Evolutionary conservation across 1,284 basidiomycete genomes (phyloP), one percentile per base, ranked within the genome.

Genomic region (Cutaneotrichosporon mucoides): DNA sequence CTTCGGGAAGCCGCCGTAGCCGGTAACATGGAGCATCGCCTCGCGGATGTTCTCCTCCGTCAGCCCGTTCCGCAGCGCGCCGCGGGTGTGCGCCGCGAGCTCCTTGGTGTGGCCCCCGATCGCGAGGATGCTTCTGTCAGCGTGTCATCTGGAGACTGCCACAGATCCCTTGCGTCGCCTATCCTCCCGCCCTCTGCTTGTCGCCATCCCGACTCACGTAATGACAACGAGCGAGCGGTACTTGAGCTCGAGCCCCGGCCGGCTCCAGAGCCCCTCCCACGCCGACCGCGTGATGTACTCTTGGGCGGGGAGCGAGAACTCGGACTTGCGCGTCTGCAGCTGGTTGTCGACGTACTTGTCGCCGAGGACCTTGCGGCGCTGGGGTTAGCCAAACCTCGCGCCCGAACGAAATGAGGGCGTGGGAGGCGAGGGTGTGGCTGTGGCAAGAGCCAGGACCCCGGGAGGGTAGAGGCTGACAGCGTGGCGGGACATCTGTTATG

Each of bases 281-380:
- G 60, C 60, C 8, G 35, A 51, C 36, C 59, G 59, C 3, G 61
- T 62, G 37, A 66, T 54, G 36, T 61, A 66, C 55, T 66, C 65
- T 53, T 66, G 63, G 13, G 58, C 63, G 38, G 65, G 65, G 40
- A 57, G 57, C 53, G 61, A 53, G 48, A 66, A 66, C 47, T 66
- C 65, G 44, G 57, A 61, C 49, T 50, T 37, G 59, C 62, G 59
- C 36, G 49, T 50, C 35, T 33, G 8, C 10, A 64, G 62, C 59
- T 61, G 59, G 47, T 53, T 56, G 59, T 64, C 62, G 57, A 64
- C 62, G 47, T 64, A 64, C 50, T 46, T 44, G 59, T 64, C 62
- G 43, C 62, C 62, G 42, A 64, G 62, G 35, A 64, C 62, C 13
- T 41, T 58, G 48, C 62, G 62, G 56, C 62, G 59, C 62, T 60